phyloP scores from a whole-genome alignment of 805 yeast species.

The Candida succiphila region DNA sequence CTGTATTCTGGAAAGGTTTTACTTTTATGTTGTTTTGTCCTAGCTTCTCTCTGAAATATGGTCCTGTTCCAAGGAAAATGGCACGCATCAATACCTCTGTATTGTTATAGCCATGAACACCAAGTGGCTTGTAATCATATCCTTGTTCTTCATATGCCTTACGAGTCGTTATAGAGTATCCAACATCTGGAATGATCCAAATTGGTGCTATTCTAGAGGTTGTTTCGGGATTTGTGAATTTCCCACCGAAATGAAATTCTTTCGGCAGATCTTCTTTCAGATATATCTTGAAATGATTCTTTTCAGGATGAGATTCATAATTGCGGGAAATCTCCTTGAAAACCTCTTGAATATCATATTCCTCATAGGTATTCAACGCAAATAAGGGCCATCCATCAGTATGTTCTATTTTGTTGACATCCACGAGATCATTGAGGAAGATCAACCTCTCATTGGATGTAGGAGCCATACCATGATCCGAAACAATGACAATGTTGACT shows the following conservation, averaged over 20 bases:
- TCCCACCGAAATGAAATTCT: slow-evolving; percentile 49
- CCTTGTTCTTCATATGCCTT: slow-evolving; percentile 40
- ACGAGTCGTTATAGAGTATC: slow-evolving; percentile 63
- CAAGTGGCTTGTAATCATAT: slow-evolving; percentile 49
- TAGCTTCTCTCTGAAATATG: slow-evolving; percentile 41
- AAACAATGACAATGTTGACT: slow-evolving; percentile 67
- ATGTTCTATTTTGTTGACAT: slow-evolving; percentile 43
- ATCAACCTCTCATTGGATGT: slow-evolving; percentile 62
- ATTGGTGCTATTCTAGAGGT: slow-evolving; percentile 69
- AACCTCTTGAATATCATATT: slow-evolving; percentile 31
- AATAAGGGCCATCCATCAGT: slow-evolving; percentile 81
- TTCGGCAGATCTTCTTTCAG: slow-evolving; percentile 41
- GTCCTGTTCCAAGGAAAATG: slow-evolving; percentile 71
- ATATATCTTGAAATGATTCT: slow-evolving; percentile 35
- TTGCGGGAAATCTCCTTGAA: slow-evolving; percentile 30
- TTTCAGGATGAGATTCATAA: slow-evolving; percentile 18
- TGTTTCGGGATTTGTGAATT: slow-evolving; percentile 24
- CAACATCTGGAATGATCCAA: slow-evolving; percentile 78
- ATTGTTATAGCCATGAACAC: slow-evolving; percentile 82
- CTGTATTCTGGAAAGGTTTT: slow-evolving; percentile 61
- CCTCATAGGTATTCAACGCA: slow-evolving; percentile 54
- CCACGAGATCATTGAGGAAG: slow-evolving; percentile 63
- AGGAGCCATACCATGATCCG: slow-evolving; percentile 94
- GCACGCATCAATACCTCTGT: slow-evolving; percentile 77
- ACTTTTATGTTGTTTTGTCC: slow-evolving; percentile 25